phyloP scores from a whole-genome alignment of 2,329 filamentous ascomycete species.

The Penicillium brevicompactum region DNA sequence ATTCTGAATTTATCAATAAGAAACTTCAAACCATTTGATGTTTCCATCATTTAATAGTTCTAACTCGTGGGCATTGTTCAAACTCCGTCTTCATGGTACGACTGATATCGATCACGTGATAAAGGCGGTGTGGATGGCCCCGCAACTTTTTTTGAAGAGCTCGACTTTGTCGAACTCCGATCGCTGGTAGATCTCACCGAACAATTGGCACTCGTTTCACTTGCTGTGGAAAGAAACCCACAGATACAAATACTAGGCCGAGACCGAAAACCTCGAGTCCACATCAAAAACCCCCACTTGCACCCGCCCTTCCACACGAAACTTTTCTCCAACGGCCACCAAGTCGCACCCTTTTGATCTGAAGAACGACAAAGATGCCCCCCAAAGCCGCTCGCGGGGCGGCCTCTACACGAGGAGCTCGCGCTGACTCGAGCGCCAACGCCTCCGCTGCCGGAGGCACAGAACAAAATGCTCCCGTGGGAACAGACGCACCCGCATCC shows the following conservation, averaged over 20 bases:
- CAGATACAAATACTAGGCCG: background rate
- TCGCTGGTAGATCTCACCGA: background rate
- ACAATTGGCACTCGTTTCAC: background rate
- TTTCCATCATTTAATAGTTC: background rate
- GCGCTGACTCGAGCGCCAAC: conserved; percentile 16
- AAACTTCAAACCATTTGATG: too few species aligned
- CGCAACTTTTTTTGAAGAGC: conserved; percentile 28
- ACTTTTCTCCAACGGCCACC: conserved; percentile 5
- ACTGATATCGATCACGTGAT: conserved; percentile 12
- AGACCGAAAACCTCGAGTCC: background rate
- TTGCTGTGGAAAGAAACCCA: background rate
- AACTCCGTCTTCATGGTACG: background rate
- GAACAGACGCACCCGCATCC: conserved; percentile 16
- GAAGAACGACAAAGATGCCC: conserved; percentile 30
- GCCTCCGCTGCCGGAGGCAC: conserved; percentile 13
- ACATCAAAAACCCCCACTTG: background rate
- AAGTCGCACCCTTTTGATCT: conserved; percentile 18
- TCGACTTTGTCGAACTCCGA: conserved; percentile 19
- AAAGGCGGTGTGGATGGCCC: conserved; percentile 22
- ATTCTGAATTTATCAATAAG: too few species aligned
- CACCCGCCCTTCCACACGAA: conserved; percentile 1
- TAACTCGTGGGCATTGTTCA: background rate
- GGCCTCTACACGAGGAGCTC: conserved; percentile 7
- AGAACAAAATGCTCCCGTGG: conserved; percentile 16
- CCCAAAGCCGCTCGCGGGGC: conserved; percentile 34